Conservation (phyloP, 352 stramenopile species). For the Phytophthora meadii region DNA sequence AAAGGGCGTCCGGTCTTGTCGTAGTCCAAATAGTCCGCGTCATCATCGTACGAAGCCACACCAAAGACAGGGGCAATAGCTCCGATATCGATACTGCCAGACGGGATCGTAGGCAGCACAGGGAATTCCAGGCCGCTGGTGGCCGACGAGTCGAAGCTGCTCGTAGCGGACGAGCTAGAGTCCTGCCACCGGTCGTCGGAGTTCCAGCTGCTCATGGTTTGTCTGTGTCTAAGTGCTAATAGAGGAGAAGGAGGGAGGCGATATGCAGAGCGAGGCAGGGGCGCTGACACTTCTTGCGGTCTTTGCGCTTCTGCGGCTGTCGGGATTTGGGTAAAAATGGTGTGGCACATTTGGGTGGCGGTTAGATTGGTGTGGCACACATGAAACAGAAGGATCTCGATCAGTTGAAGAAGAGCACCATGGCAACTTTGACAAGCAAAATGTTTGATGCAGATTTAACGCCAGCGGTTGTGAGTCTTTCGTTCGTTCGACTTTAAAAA, state of each 20-base stretch:
- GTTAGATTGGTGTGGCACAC: constrained; percentile 23
- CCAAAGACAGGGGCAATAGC: constrained; percentile 89
- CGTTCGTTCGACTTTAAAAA: constrained; percentile 22
- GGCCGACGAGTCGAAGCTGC: constrained; percentile 51
- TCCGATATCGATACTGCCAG: constrained; percentile 81
- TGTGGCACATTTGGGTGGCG: constrained; percentile 10
- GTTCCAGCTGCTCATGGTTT: constrained; percentile 65
- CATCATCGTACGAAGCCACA: constrained; percentile 77
- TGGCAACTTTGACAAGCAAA: too few relatives aligned
- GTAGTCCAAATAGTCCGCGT: constrained; percentile 89
- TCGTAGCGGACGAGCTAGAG: constrained; percentile 44
- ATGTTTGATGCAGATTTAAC: not conserved
- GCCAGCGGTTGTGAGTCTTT: constrained; percentile 5
- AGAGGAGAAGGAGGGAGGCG: constrained; percentile 7
- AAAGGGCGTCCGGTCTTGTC: constrained; percentile 85
- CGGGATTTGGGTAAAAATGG: not conserved
- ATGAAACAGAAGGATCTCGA: constrained; percentile 4
- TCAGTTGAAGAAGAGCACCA: not conserved
- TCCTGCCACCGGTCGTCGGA: constrained; percentile 83
- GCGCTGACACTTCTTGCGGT: not conserved
- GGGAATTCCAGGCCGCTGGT: constrained; percentile 71
- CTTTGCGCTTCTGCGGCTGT: constrained; percentile 25
- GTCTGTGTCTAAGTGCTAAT: constrained; percentile 6
- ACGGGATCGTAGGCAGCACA: constrained; percentile 76
- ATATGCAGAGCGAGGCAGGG: not conserved